Evolutionary conservation across 805 yeast genomes (phyloP).

Genomic region (Teunomyces barrocoloradensis): DNA sequence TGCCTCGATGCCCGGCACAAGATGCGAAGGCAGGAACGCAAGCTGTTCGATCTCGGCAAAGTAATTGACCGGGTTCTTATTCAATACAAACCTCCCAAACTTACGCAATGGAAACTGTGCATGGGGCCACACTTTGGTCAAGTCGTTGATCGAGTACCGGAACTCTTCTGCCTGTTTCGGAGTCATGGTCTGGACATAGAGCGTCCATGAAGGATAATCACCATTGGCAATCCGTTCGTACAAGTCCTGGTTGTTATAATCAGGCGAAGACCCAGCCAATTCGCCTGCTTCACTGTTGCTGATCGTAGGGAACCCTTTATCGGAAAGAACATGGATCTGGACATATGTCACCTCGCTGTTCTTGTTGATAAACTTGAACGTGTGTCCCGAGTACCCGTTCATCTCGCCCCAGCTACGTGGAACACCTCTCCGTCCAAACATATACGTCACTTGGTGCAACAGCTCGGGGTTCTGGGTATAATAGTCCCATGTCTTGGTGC

Average conservation of each 20-base stretch:
- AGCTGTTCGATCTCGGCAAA: slow-evolving; percentile 43
- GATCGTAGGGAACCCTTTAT: slow-evolving; percentile 56
- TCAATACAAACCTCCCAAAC: slow-evolving; percentile 53
- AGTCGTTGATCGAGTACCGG: slow-evolving; percentile 81
- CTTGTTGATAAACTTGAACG: slow-evolving; percentile 75
- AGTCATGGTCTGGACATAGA: slow-evolving; percentile 83
- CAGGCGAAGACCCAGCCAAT: slow-evolving; percentile 76
- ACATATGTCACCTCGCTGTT: slow-evolving; percentile 76
- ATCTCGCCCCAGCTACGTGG: slow-evolving; percentile 72
- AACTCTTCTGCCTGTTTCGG: slow-evolving; percentile 70
- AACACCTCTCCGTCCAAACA: slow-evolving; percentile 81
- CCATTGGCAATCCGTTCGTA: slow-evolving; percentile 76
- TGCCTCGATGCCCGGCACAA: slow-evolving; percentile 74
- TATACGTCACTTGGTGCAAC: slow-evolving; percentile 66
- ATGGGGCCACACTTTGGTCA: slow-evolving; percentile 74
- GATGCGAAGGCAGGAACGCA: slow-evolving; percentile 71
- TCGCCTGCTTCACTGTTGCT: slow-evolving; percentile 66
- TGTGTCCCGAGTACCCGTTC: slow-evolving; percentile 85
- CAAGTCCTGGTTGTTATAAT: slow-evolving; percentile 75
- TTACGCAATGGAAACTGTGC: slow-evolving; percentile 51
- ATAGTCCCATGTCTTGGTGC: slow-evolving; percentile 84
- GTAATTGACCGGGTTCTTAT: slow-evolving; percentile 56
- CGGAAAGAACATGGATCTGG: slow-evolving; percentile 69
- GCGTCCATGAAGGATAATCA: slow-evolving; percentile 80
- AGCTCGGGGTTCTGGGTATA: slow-evolving; percentile 71